Conservation (phyloP, 2,329 filamentous ascomycete species). For the Fusarium sp. region DNA sequence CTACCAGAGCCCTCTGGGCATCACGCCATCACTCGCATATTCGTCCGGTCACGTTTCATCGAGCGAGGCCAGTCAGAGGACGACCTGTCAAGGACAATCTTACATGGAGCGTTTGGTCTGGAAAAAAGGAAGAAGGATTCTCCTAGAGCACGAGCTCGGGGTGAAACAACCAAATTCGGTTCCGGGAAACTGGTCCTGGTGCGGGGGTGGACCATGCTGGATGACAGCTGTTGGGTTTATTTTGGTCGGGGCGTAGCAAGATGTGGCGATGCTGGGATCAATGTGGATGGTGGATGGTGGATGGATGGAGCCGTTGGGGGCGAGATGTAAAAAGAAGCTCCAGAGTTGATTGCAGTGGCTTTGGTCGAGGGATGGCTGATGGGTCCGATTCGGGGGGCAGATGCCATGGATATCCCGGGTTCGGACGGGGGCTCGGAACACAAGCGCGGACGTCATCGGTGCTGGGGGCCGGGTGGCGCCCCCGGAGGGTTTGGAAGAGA, state of each 20-base stretch:
- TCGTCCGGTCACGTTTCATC: conserved; percentile 46
- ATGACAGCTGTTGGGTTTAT: conserved; percentile 45
- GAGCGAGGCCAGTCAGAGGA: conserved; percentile 27
- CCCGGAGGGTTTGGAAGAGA: conserved; percentile 34
- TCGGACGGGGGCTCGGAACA: conserved; percentile 34
- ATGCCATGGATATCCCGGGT: conserved; percentile 43
- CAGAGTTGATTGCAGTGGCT: neutral
- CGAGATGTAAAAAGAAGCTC: neutral
- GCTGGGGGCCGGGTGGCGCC: conserved; percentile 31
- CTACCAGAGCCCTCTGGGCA: conserved; percentile 32
- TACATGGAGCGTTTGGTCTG: conserved; percentile 25
- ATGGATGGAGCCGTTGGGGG: neutral
- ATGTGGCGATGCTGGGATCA: conserved; percentile 25
- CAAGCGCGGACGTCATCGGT: conserved; percentile 31
- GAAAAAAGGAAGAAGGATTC: conserved; percentile 13
- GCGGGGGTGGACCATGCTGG: conserved; percentile 49
- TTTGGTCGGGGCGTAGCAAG: conserved; percentile 36
- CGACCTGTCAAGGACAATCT: conserved; percentile 6
- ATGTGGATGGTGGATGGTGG: neutral
- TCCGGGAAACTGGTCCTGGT: conserved; percentile 46
- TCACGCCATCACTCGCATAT: conserved; percentile 49
- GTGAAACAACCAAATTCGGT: conserved; percentile 41
- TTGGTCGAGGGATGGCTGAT: neutral
- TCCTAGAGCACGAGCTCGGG: conserved; percentile 4
- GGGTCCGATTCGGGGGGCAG: neutral